These are phyloP conservation scores for Syzygium oleosum DNA, from an alignment of 345 rosid genomes.

Conservation along the genomic window DNA sequence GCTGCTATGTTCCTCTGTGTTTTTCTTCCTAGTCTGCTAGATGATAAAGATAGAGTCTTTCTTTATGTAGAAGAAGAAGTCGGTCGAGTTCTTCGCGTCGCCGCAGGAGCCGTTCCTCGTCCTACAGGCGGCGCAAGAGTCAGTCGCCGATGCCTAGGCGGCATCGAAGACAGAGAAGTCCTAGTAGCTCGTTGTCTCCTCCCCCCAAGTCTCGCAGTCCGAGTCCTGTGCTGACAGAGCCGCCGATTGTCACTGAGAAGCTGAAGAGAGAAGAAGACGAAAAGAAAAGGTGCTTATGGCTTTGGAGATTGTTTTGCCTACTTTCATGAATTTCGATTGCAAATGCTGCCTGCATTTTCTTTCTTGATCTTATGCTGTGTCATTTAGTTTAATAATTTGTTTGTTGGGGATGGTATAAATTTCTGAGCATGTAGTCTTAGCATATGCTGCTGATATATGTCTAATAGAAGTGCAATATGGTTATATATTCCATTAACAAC, in stretches of 20 bases:
- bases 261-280: constrained; percentile 47
- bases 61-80: constrained; percentile 33
- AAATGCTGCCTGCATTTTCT: not conserved
- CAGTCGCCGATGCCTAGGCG: constrained; percentile 52
- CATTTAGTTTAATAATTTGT: not conserved
- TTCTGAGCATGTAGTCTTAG: not conserved
- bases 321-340: not conserved
- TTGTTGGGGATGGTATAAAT: not conserved
- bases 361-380: not conserved
- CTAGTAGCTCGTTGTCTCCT: constrained; percentile 40
- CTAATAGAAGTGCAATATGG: not conserved
- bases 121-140: constrained; percentile 50
- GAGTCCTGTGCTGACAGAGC: constrained; percentile 16
- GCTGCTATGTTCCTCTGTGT: not conserved
- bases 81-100: constrained; percentile 31
- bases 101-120: constrained; percentile 29
- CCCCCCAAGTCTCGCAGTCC: constrained; percentile 25
- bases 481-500: not conserved
- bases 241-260: constrained; percentile 19
- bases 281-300: constrained; percentile 35
- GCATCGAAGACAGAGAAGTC: constrained; percentile 30
- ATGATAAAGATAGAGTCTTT: not conserved
- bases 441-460: not conserved
- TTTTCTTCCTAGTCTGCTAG: not conserved
- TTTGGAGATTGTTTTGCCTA: not conserved